Evolutionary conservation across 2,329 filamentous ascomycete genomes (phyloP).

Genomic region (Fusarium napiforme): DNA sequence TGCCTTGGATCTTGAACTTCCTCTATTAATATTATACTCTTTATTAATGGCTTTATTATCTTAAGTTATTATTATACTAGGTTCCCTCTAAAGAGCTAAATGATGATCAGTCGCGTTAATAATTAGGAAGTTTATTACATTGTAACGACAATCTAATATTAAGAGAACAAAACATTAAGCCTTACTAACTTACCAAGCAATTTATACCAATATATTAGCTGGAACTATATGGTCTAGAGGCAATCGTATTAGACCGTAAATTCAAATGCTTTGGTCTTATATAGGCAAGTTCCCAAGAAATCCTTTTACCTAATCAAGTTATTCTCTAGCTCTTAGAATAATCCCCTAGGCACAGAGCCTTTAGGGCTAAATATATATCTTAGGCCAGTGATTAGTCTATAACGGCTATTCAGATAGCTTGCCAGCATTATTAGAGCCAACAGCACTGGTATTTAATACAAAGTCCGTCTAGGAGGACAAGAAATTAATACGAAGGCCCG

Average conservation of each 20-base stretch:
- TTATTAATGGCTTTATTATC: not conserved
- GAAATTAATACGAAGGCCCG: not conserved
- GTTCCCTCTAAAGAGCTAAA: not conserved
- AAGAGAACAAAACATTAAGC: not conserved
- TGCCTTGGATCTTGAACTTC: not conserved
- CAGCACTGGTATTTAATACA: not conserved
- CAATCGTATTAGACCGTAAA: not conserved
- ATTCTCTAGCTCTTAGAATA: not conserved
- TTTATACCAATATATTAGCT: not conserved
- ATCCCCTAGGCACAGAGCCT: not conserved
- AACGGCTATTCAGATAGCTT: conserved; percentile 2
- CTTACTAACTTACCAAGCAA: not conserved
- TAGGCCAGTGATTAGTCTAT: not conserved
- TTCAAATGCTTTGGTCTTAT: not conserved
- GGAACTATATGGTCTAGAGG: not conserved
- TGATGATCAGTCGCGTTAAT: not conserved
- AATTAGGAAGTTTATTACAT: not conserved
- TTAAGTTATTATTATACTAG: not conserved
- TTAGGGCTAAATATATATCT: not conserved
- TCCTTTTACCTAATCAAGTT: not conserved
- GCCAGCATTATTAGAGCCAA: not conserved
- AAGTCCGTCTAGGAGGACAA: conserved; percentile 1
- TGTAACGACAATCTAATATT: not conserved
- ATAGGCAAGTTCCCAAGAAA: not conserved
- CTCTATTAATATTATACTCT: not conserved